phyloP scores from a whole-genome alignment of 1,284 basidiomycete genomes.

The Marasmius fiardii region DNA sequence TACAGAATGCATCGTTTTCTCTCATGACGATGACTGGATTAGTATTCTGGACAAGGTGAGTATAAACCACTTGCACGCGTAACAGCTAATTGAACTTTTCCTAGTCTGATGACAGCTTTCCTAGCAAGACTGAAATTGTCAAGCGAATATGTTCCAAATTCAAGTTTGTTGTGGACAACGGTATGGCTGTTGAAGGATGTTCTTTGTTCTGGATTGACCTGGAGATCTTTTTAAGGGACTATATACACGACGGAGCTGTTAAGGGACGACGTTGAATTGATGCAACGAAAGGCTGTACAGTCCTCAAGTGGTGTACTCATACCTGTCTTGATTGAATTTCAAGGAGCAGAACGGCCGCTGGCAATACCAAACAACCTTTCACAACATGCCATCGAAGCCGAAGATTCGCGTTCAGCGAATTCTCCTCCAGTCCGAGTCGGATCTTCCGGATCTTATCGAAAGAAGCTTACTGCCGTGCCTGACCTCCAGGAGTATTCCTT shows the following conservation, averaged over 20 bases:
- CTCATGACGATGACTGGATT: slow-evolving; percentile 13
- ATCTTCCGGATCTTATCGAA: too few species aligned
- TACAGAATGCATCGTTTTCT: slow-evolving; percentile 6
- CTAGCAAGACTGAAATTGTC: slow-evolving; percentile 5
- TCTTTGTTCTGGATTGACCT: background rate
- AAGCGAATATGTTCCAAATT: slow-evolving; percentile 7
- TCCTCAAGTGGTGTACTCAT: too few species aligned
- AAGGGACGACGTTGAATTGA: too few species aligned
- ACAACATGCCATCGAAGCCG: too few species aligned
- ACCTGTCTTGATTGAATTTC: too few species aligned
- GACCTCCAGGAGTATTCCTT: too few species aligned
- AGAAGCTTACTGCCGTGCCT: too few species aligned
- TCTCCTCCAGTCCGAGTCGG: too few species aligned
- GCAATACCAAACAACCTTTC: too few species aligned
- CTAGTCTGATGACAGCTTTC: slow-evolving; percentile 3
- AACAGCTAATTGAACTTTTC: background rate
- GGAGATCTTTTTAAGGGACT: background rate
- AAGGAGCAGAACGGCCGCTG: too few species aligned
- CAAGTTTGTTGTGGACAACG: slow-evolving; percentile 7
- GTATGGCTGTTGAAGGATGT: background rate
- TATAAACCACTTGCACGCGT: background rate
- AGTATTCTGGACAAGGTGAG: slow-evolving; percentile 7
- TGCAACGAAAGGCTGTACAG: too few species aligned
- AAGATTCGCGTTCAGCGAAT: too few species aligned
- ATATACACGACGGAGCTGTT: background rate